A percentile compares a stretch with the other conserved stretches of the same genome.
Evolutionary conservation across 305 asterid species (phyloP).

Genomic region (Ilex paraguariensis): DNA sequence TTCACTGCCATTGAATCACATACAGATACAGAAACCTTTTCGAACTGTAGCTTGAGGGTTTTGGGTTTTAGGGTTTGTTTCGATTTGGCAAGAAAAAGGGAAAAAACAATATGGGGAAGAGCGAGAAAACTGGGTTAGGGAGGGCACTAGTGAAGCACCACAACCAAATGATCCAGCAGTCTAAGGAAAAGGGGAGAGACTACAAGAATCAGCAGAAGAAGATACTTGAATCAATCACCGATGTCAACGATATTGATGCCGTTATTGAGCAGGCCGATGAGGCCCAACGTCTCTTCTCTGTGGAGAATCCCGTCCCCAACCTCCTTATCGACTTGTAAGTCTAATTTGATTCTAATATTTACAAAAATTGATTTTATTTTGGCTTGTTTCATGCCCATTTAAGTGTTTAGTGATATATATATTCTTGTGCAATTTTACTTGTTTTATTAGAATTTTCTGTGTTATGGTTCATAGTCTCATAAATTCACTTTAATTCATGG

Average conservation of each 20-base stretch:
- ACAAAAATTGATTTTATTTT: too few species aligned
- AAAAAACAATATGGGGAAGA: conserved; percentile 41
- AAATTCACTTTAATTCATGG: too few species aligned
- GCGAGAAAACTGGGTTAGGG: conserved; percentile 67
- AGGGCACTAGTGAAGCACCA: conserved; percentile 92
- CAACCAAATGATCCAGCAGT: conserved; percentile 68
- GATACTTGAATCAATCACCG: conserved; percentile 86
- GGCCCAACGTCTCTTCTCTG: conserved; percentile 65
- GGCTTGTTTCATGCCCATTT: too few species aligned
- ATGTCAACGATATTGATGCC: conserved; percentile 82
- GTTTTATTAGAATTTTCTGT: neutral
- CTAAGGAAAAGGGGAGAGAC: conserved; percentile 61
- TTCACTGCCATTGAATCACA: too few species aligned
- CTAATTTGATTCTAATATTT: neutral
- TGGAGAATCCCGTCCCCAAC: conserved; percentile 45
- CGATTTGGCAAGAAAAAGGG: neutral
- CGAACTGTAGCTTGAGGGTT: too few species aligned
- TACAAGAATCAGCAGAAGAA: conserved; percentile 71
- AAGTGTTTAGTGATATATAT: neutral
- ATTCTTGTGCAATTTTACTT: neutral
- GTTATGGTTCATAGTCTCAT: neutral
- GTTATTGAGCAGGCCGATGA: conserved; percentile 83
- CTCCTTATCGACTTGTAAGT: conserved; percentile 60
- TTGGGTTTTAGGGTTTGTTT: too few species aligned
- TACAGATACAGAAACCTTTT: too few species aligned